Conservation (phyloP, 352 stramenopile species). For the Globisporangium orthogonon region DNA sequence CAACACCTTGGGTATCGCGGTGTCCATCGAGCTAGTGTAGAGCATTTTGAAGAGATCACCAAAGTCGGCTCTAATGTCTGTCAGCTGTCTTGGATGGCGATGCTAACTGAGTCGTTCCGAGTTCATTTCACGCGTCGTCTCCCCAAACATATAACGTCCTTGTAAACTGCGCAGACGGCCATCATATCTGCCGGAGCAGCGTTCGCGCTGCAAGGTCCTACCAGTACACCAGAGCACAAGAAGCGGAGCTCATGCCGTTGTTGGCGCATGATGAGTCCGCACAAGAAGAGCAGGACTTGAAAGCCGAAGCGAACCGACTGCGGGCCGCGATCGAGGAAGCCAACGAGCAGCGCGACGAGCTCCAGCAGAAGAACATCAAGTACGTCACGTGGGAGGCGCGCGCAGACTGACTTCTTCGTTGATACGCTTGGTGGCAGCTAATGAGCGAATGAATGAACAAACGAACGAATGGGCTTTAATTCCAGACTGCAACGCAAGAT, state of each 20-base stretch:
- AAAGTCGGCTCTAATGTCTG: too few relatives aligned
- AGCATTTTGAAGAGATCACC: neutral
- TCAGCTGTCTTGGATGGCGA: too few relatives aligned
- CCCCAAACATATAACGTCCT: too few relatives aligned
- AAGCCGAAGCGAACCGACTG: constrained; percentile 33
- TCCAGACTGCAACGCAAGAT: constrained; percentile 67
- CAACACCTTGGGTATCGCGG: neutral
- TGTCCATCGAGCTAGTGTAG: constrained; percentile 3
- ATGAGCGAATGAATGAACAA: neutral
- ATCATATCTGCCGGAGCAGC: too few relatives aligned
- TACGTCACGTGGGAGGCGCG: constrained; percentile 9
- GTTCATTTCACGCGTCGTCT: neutral
- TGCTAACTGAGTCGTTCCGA: too few relatives aligned
- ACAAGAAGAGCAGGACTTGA: constrained; percentile 42
- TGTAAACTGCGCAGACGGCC: too few relatives aligned
- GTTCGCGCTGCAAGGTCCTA: too few relatives aligned
- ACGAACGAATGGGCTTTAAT: neutral
- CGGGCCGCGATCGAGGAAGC: constrained; percentile 45
- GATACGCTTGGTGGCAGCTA: too few relatives aligned
- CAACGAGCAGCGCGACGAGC: constrained; percentile 45
- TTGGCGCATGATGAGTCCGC: neutral
- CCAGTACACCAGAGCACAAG: neutral
- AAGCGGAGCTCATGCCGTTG: neutral
- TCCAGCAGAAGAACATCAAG: constrained; percentile 74
- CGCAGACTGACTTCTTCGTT: too few relatives aligned